These are phyloP conservation scores for Pythium brachiatum DNA, from an alignment of 352 stramenopile species.

Conservation along the genomic window DNA sequence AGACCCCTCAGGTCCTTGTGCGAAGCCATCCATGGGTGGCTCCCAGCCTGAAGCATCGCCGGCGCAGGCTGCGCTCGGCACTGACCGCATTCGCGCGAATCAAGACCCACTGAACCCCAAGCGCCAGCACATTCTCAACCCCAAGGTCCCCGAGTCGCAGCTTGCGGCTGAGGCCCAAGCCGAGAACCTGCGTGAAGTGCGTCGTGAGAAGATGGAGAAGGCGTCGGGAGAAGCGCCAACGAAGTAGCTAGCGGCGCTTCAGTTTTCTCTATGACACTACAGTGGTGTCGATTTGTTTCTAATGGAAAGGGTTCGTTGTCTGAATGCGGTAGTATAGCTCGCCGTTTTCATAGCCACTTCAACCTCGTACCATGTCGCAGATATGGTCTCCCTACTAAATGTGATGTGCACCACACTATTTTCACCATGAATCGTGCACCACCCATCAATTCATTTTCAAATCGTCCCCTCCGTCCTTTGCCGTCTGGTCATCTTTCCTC, in stretches of 20 bases:
- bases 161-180: slow-evolving; percentile 8
- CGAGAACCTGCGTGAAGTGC: slow-evolving; percentile 5
- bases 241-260: background rate
- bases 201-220: background rate
- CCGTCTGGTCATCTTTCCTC: background rate
- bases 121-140: slow-evolving; percentile 7
- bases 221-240: background rate
- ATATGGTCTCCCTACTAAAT: background rate
- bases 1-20: too few relatives aligned
- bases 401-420: background rate
- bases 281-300: too few relatives aligned
- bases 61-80: background rate
- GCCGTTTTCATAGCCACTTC: slow-evolving; percentile 1
- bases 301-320: too few relatives aligned
- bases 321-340: too few relatives aligned
- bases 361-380: background rate
- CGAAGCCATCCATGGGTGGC: slow-evolving; percentile 2
- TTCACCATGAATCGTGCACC: background rate
- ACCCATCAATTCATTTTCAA: slow-evolving; percentile 9
- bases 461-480: background rate
- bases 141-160: slow-evolving; percentile 9
- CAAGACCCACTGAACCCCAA: slow-evolving; percentile 7
- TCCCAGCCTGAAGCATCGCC: slow-evolving; percentile 5
- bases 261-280: too few relatives aligned
- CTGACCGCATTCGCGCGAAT: slow-evolving; percentile 5